Base-by-base conservation (phyloP, 2,329 filamentous ascomycete species). In the Alternaria sp. region DNA sequence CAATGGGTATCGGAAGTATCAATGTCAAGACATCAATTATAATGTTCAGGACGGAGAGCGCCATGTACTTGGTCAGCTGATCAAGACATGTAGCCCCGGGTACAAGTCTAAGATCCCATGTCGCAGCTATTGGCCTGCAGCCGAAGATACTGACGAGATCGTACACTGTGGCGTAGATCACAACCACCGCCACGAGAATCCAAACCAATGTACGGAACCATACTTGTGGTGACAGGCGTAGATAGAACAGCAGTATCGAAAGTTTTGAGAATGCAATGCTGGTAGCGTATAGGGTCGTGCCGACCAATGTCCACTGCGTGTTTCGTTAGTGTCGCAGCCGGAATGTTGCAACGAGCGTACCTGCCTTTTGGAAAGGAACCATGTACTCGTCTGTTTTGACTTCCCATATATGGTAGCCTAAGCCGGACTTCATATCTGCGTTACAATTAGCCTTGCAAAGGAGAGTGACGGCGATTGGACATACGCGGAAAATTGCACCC, bases 211-310 rank as follows among this genome's bases (percentile, higher is more conserved):
- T 56, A 18, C 54, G 54, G 20, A 56, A 56, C 43, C 43, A 46
- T 28, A 5, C 28, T 25, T 56, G 54, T 15, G 54, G 54, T 10
- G 54, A 30, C 9, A 56, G 21, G 23, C 54, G 54, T 30, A 44
- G 15, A 26, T 56, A 56, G 18, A 56, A 56, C 9, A 46, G 11
- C 14, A 46, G 26, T 5, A 56, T 56, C 3, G 54, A 56, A 5
- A 56, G 54, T 44, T 46, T 56, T 21, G 43, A 56, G 5, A 56
- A 56, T 5, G 54, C 54, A 8, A 56, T 43, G 26, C 54, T 56
- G 41, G 54, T 56, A 18, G 54, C 25, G 15, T 47, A 56, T 0
- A 56, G 11, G n/a, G 45, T 56, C 6, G 54, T 56, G 21, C 41
- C 43, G n/a, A 56, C n/a, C 12, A 56, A 9, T 26, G 41, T 56